Evolutionary conservation across 192 early-diverging fungal genomes (phyloP).

Genomic region (Phycomyces blakesleeanus): DNA sequence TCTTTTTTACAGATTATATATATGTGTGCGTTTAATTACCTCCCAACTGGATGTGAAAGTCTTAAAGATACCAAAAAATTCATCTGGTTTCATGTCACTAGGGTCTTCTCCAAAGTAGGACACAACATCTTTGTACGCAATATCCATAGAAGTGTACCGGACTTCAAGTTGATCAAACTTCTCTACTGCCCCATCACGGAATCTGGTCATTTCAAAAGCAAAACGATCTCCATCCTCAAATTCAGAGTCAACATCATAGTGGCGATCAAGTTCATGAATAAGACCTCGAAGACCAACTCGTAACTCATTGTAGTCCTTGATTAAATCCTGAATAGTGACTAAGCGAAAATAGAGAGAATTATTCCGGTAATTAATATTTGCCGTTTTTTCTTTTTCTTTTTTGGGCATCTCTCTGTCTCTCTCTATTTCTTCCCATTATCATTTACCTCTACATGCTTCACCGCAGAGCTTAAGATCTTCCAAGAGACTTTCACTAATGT

Average conservation of each 20-base stretch:
- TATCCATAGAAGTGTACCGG: slow-evolving; percentile 67
- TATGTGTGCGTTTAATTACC: no score
- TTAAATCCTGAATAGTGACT: slow-evolving; percentile 55
- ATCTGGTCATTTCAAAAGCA: slow-evolving; percentile 59
- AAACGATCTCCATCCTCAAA: slow-evolving; percentile 60
- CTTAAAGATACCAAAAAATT: slow-evolving; percentile 85
- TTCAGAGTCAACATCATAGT: slow-evolving; percentile 42
- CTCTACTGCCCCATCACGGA: slow-evolving; percentile 58
- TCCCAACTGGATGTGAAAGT: slow-evolving; percentile 73
- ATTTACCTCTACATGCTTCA: slow-evolving; percentile 67
- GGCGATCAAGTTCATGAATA: slow-evolving; percentile 44
- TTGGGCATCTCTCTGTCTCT: neutral
- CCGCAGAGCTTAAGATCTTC: slow-evolving; percentile 67
- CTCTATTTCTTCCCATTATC: neutral
- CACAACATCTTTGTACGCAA: slow-evolving; percentile 66
- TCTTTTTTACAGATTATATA: no score
- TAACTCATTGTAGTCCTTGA: slow-evolving; percentile 47
- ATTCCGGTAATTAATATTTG: neutral
- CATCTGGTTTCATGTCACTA: slow-evolving; percentile 68
- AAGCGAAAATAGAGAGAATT: neutral
- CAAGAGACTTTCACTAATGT: slow-evolving; percentile 52
- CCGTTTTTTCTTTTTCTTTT: neutral
- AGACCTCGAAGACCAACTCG: slow-evolving; percentile 44
- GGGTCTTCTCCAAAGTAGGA: slow-evolving; percentile 77
- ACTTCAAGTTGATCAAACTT: slow-evolving; percentile 58